A percentile compares a stretch with the other conserved stretches of the same genome.
phyloP scores from a whole-genome alignment of 257 asterid genomes.

The Leonotis leonurus region DNA sequence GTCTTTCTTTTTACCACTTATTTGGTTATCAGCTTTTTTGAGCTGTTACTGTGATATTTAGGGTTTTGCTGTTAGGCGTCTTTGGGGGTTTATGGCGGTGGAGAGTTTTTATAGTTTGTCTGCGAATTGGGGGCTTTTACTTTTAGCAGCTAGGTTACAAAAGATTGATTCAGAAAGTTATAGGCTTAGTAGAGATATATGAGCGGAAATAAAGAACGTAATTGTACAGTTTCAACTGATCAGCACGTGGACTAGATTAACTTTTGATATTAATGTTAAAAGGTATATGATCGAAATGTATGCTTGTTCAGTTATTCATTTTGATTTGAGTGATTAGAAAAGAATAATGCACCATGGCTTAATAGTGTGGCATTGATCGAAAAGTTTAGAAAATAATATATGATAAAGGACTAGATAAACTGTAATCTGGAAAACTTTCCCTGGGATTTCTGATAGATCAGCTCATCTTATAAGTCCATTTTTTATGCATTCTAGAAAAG shows the following conservation, averaged over 20 bases:
- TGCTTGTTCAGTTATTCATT: neutral
- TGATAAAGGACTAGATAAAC: too few relatives aligned
- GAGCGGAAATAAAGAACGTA: neutral
- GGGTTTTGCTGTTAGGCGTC: neutral
- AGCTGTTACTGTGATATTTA: conserved; percentile 3
- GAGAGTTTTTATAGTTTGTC: neutral
- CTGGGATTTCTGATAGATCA: too few relatives aligned
- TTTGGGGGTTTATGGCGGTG: conserved; percentile 5
- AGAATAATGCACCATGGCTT: neutral
- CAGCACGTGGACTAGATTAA: neutral
- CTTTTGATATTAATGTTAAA: neutral
- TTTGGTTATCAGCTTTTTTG: neutral
- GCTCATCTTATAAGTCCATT: too few relatives aligned
- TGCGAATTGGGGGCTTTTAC: conserved; percentile 4
- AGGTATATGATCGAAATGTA: neutral
- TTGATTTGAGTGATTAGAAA: neutral
- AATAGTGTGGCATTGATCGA: neutral
- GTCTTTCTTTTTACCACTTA: neutral
- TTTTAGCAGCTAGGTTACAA: neutral
- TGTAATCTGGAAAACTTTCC: too few relatives aligned
- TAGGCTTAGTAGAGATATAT: neutral
- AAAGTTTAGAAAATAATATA: too few relatives aligned
- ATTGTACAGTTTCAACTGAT: neutral
- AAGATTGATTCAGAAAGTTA: neutral
- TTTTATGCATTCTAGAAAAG: too few relatives aligned